These are phyloP conservation scores for Ophiostoma montium DNA, from an alignment of 2,329 filamentous ascomycete species.

Conservation along the genomic window DNA sequence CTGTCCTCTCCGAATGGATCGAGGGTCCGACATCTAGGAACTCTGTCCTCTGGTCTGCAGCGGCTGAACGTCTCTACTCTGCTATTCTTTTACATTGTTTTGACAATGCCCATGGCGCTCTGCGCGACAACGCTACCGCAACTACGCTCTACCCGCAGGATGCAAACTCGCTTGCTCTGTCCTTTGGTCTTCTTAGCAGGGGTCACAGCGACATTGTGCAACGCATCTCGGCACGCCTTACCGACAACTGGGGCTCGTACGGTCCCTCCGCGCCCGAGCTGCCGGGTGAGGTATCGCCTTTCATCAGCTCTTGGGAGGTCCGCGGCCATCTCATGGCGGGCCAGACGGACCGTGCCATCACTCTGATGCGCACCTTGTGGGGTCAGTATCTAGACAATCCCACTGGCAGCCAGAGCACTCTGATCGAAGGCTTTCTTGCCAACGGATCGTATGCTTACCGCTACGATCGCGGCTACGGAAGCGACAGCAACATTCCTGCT, in stretches of 20 bases:
- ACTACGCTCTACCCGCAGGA: conserved; percentile 42
- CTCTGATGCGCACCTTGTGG: conserved; percentile 42
- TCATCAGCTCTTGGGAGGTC: conserved; percentile 44
- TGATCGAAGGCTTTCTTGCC: conserved; percentile 36
- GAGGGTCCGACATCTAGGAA: conserved; percentile 13
- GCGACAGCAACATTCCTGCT: conserved; percentile 27
- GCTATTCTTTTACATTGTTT: conserved; percentile 35
- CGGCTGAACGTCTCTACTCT: conserved; percentile 26
- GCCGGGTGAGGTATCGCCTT: conserved; percentile 41
- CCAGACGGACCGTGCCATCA: conserved; percentile 34
- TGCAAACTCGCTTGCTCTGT: conserved; percentile 40
- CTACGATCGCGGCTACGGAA: conserved; percentile 32
- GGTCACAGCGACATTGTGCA: conserved; percentile 16
- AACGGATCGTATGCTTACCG: conserved; percentile 49
- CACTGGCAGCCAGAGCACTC: conserved; percentile 43
- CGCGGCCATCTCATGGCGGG: conserved; percentile 38
- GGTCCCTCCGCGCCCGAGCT: conserved; percentile 37
- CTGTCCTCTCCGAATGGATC: conserved; percentile 32
- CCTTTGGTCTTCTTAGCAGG: conserved; percentile 29
- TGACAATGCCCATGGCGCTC: conserved; percentile 32
- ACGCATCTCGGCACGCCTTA: conserved; percentile 29
- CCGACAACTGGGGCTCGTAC: conserved; percentile 31
- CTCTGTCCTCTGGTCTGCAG: conserved; percentile 23
- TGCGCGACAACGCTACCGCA: conserved; percentile 37
- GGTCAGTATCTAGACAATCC: conserved; percentile 45